Conservation (phyloP, 805 yeast species). For the Jamesozyma spencerorum region DNA sequence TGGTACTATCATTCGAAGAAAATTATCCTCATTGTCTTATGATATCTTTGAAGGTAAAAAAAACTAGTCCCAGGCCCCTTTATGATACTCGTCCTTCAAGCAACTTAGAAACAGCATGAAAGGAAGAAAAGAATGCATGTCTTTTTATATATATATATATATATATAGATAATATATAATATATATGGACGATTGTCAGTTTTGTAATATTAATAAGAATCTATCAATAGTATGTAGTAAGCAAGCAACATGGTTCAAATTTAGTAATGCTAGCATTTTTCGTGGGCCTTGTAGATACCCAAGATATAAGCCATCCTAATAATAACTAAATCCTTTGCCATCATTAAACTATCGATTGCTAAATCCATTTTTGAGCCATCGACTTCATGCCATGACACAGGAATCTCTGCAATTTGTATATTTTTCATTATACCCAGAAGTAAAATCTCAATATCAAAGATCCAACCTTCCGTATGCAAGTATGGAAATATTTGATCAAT, state of each 20-base stretch:
- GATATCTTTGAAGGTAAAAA: slow-evolving; percentile 32
- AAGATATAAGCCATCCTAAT: slow-evolving; percentile 80
- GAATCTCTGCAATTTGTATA: slow-evolving; percentile 63
- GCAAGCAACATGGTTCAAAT: background rate
- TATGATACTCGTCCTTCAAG: no score
- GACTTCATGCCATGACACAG: slow-evolving; percentile 95
- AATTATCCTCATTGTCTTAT: slow-evolving; percentile 26
- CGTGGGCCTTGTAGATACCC: slow-evolving; percentile 58
- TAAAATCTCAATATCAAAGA: slow-evolving; percentile 89
- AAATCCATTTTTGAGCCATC: slow-evolving; percentile 90
- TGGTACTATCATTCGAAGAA: slow-evolving; percentile 39
- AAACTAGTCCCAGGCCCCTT: slow-evolving; percentile 8
- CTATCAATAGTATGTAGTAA: background rate
- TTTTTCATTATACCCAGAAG: slow-evolving; percentile 66
- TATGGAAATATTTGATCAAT: slow-evolving; percentile 63
- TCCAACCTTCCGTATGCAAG: slow-evolving; percentile 97
- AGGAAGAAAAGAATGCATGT: no score
- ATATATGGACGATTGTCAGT: background rate
- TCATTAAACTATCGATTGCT: slow-evolving; percentile 79
- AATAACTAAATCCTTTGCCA: slow-evolving; percentile 90
- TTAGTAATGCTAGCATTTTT: slow-evolving; percentile 1
- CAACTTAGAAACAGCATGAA: no score
- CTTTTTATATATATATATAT: background rate
- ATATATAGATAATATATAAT: slow-evolving; percentile 2
- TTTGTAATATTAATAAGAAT: background rate